phyloP scores from a whole-genome alignment of 1,284 basidiomycete genomes.

The Neolentinus lepideus region DNA sequence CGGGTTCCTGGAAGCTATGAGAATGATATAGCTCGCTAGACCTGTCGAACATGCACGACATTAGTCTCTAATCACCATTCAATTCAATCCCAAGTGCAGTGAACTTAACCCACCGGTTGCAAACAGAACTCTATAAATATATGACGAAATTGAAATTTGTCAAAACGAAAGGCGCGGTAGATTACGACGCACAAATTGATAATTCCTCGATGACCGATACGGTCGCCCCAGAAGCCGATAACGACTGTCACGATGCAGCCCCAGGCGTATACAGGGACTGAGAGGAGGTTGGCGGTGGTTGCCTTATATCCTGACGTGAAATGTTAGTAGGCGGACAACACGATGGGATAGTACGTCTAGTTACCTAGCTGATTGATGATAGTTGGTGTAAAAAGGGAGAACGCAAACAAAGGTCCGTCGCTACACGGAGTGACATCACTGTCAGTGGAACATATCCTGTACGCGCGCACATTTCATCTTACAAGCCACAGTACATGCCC shows the following conservation, averaged over 20 bases:
- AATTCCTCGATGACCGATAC: conserved; percentile 33
- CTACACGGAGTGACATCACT: conserved; percentile 17
- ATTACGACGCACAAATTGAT: conserved; percentile 35
- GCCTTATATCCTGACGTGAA: conserved; percentile 31
- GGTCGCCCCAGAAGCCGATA: conserved; percentile 42
- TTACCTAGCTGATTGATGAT: conserved; percentile 37
- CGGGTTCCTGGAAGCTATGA: conserved; percentile 37
- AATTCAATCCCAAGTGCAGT: conserved; percentile 3
- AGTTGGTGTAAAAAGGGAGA: conserved; percentile 48
- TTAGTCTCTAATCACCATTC: conserved; percentile 19
- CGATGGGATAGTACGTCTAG: no score
- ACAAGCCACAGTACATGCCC: conserved; percentile 43
- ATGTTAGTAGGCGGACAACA: no score
- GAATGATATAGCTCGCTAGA: conserved; percentile 43
- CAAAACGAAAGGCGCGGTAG: background rate
- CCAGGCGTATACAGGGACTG: conserved; percentile 44
- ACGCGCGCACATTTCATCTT: conserved; percentile 8
- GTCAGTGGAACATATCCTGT: background rate
- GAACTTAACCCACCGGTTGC: conserved; percentile 15
- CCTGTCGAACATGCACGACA: conserved; percentile 30
- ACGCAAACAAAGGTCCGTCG: conserved; percentile 45
- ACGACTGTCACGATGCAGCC: conserved; percentile 40
- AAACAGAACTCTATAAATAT: conserved; percentile 16
- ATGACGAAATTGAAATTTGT: no score
- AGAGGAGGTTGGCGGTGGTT: conserved; percentile 44